phyloP scores from a whole-genome alignment of 768 basidiomycete species.

The Agrocybe praecox region DNA sequence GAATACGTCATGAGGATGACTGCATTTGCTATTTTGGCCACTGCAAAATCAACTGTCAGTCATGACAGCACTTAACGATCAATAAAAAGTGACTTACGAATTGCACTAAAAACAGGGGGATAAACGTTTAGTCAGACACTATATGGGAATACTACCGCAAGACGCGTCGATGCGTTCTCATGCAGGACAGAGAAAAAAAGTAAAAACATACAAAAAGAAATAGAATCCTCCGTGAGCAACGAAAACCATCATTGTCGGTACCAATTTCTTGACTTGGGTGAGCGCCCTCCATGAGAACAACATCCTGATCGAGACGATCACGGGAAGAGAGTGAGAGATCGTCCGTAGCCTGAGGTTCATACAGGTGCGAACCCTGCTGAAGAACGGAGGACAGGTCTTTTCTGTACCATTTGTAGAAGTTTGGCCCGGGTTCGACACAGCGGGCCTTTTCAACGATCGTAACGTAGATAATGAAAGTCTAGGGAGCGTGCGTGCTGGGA shows the following conservation, averaged over 20 bases:
- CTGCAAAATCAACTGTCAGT: conserved; percentile 3
- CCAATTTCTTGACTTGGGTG: conserved; percentile 13
- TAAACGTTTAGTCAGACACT: background rate
- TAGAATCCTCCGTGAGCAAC: conserved; percentile 21
- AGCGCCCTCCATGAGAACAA: conserved; percentile 12
- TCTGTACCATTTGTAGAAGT: no score
- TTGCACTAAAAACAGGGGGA: conserved; percentile 7
- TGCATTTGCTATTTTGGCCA: conserved; percentile 15
- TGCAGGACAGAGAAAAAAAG: no score
- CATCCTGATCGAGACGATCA: background rate
- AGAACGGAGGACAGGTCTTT: no score
- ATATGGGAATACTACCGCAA: background rate
- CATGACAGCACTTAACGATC: background rate
- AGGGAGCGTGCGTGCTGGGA: background rate
- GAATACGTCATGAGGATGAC: conserved; percentile 12
- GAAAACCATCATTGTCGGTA: conserved; percentile 24
- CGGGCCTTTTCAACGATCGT: no score
- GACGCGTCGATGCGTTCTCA: no score
- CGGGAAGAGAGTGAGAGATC: background rate
- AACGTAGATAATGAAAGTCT: background rate
- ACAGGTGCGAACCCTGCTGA: no score
- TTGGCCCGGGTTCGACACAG: no score
- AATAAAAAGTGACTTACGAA: conserved; percentile 5
- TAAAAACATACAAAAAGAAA: conserved; percentile 15
- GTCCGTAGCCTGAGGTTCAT: no score